A percentile compares a stretch with the other conserved stretches of the same genome.
These are phyloP conservation scores for Fusarium albidum DNA, from an alignment of 2,329 filamentous ascomycete species.

Conservation along the genomic window DNA sequence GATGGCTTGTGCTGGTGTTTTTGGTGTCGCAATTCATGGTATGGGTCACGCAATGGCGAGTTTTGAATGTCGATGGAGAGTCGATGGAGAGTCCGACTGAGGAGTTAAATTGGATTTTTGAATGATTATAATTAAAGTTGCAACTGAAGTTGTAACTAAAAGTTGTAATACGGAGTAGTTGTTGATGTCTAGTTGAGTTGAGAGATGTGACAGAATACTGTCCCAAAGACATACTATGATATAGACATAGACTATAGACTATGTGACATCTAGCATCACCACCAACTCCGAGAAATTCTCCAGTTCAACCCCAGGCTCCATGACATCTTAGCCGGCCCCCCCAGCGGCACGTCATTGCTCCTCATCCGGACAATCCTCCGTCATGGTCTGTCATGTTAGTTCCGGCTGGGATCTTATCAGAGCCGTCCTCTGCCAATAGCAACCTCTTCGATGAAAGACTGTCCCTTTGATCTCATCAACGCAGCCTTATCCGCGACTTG, in stretches of 20 bases:
- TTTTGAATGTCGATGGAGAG: background rate
- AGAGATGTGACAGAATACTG: too few species aligned
- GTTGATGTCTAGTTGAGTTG: too few species aligned
- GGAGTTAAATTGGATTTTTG: background rate
- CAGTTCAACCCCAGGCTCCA: background rate
- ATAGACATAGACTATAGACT: too few species aligned
- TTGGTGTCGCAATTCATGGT: constrained; percentile 39
- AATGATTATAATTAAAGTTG: fast-evolving
- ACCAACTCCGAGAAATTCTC: background rate
- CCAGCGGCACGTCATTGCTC: constrained; percentile 35
- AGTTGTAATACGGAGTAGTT: too few species aligned
- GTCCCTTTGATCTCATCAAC: background rate
- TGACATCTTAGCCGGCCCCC: constrained; percentile 33
- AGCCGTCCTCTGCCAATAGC: constrained; percentile 12
- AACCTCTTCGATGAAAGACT: background rate
- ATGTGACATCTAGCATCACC: background rate
- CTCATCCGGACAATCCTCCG: constrained; percentile 20
- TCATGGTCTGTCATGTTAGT: constrained; percentile 19
- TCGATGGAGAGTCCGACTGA: background rate
- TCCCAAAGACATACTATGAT: too few species aligned
- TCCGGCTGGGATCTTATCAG: background rate
- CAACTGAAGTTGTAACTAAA: fast-evolving
- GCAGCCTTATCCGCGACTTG: constrained; percentile 23
- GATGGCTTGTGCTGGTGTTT: constrained; percentile 9
- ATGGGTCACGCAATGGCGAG: constrained; percentile 36